Evolutionary conservation across 2,329 filamentous ascomycete genomes (phyloP).

Genomic region (Claviceps maximensis): DNA sequence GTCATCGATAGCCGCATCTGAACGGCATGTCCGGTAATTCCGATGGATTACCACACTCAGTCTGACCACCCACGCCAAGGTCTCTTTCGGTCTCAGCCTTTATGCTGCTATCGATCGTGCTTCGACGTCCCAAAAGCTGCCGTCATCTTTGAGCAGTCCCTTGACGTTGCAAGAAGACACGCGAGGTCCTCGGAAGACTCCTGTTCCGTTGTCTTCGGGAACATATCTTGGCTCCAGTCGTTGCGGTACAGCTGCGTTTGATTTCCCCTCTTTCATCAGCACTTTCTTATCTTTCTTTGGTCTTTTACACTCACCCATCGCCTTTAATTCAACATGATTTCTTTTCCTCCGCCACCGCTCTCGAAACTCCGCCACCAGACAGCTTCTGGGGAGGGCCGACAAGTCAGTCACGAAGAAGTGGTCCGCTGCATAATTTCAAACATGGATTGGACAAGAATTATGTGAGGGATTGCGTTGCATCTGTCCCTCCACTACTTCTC

Average conservation of each 20-base stretch:
- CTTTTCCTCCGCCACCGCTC: constrained; percentile 9
- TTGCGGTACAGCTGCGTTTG: constrained; percentile 25
- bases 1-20: constrained; percentile 16
- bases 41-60: constrained; percentile 7
- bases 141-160: not conserved
- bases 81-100: not conserved
- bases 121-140: not conserved
- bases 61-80: not conserved
- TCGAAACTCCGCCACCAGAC: constrained; percentile 15
- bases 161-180: constrained; percentile 3
- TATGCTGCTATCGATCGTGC: not conserved
- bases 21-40: constrained; percentile 28
- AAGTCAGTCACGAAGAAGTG: constrained; percentile 5
- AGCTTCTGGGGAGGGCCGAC: constrained; percentile 24
- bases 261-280: constrained; percentile 5
- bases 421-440: not conserved
- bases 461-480: not conserved
- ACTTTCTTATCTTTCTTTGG: constrained; percentile 18
- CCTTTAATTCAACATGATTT: constrained; percentile 5
- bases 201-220: not conserved
- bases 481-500: not conserved
- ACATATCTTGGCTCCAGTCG: constrained; percentile 15
- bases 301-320: constrained; percentile 11
- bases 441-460: not conserved
- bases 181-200: not conserved